Evolutionary conservation across 257 asterid genomes (phyloP).

Genomic region (Linderniella brevidens): DNA sequence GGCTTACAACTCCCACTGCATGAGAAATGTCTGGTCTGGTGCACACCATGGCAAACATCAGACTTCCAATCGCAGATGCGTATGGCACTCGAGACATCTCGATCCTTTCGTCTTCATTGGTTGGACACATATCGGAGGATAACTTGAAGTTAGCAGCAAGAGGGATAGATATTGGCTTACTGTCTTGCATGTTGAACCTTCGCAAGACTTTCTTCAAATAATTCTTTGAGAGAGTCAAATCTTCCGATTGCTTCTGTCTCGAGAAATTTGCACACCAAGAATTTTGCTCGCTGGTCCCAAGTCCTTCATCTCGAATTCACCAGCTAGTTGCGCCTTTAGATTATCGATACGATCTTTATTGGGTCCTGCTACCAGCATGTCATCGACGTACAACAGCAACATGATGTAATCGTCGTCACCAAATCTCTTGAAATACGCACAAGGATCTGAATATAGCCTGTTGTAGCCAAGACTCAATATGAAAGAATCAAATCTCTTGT

Average conservation of each 20-base stretch:
- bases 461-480: conserved; percentile 8
- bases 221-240: conserved; percentile 3
- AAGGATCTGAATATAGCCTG: conserved; percentile 7
- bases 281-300: conserved; percentile 7
- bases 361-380: conserved; percentile 9
- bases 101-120: conserved; percentile 3
- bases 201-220: conserved; percentile 1
- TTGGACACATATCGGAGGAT: conserved; percentile 6
- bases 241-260: neutral
- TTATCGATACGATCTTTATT: conserved; percentile 3
- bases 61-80: conserved; percentile 4
- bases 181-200: conserved; percentile 6
- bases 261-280: conserved; percentile 1
- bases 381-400: conserved; percentile 3
- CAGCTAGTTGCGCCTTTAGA: conserved; percentile 8
- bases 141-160: conserved; percentile 6
- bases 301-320: neutral
- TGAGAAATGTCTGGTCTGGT: conserved; percentile 6
- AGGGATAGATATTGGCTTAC: conserved; percentile 6
- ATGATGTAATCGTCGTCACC: conserved; percentile 9
- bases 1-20: conserved; percentile 2
- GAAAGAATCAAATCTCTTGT: conserved; percentile 11
- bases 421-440: conserved; percentile 11
- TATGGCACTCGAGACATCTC: conserved; percentile 4
- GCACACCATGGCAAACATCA: conserved; percentile 2